Evolutionary conservation across 495 filamentous ascomycete species (phyloP).

Genomic region (Aspergillus campestris): DNA sequence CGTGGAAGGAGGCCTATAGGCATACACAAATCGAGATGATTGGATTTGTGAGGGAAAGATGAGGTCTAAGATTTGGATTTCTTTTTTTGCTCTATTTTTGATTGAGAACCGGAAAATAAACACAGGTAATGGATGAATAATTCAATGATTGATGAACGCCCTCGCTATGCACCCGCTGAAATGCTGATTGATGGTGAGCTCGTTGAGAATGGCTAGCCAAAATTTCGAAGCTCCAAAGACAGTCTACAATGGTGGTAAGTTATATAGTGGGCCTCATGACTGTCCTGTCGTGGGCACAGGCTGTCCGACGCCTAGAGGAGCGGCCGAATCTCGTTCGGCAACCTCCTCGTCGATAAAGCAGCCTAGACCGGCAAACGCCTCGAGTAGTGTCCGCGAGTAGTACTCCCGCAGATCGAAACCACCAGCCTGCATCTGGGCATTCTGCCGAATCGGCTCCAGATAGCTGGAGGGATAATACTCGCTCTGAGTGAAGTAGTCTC

Average conservation of each 20-base stretch:
- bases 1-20: no score
- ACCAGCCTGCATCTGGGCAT: slow-evolving; percentile 57
- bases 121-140: no score
- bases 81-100: no score
- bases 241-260: not conserved
- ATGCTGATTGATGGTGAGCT: not conserved
- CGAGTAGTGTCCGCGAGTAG: slow-evolving; percentile 67
- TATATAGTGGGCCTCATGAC: slow-evolving; percentile 6
- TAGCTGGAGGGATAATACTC: slow-evolving; percentile 55
- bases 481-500: slow-evolving; percentile 61
- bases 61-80: no score
- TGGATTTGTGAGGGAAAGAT: no score
- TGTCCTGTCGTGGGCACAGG: slow-evolving; percentile 23
- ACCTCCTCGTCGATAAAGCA: slow-evolving; percentile 78
- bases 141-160: slow-evolving; percentile 1
- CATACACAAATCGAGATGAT: no score
- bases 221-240: not conserved
- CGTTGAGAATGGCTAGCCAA: not conserved
- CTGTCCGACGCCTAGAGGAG: slow-evolving; percentile 9
- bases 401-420: slow-evolving; percentile 80
- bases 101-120: no score
- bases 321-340: slow-evolving; percentile 27
- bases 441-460: slow-evolving; percentile 53
- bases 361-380: slow-evolving; percentile 84
- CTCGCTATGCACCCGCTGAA: slow-evolving; percentile 3